Evolutionary conservation across 192 early-diverging fungal genomes (phyloP).

Genomic region (Diversispora eburnea): DNA sequence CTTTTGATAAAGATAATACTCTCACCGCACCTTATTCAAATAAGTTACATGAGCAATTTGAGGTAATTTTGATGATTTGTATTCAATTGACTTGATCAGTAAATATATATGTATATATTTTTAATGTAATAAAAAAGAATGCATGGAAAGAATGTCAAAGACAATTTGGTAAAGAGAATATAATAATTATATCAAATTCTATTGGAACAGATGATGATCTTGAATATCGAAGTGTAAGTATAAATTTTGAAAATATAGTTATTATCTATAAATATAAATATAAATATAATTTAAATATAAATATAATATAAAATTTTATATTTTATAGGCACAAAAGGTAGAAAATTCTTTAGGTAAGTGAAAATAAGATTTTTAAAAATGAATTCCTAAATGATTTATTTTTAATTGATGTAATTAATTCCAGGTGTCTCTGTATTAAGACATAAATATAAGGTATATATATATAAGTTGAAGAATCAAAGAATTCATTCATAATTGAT

Average conservation of each 20-base stretch:
- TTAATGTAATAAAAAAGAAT: constrained; percentile 32
- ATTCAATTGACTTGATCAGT: background rate
- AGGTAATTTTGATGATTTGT: constrained; percentile 32
- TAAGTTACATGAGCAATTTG: constrained; percentile 67
- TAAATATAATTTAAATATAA: background rate
- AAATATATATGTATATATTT: background rate
- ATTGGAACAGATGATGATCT: constrained; percentile 79
- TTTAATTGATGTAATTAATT: background rate
- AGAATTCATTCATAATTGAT: constrained; percentile 26
- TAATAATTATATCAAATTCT: constrained; percentile 89
- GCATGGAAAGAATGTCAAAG: constrained; percentile 66
- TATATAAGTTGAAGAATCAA: constrained; percentile 25
- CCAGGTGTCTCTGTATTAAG: constrained; percentile 58
- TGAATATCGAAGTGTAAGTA: constrained; percentile 40
- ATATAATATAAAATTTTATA: too few species aligned
- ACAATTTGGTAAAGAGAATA: constrained; percentile 55
- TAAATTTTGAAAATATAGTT: too few species aligned
- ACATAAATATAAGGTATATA: constrained; percentile 33
- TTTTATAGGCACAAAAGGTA: constrained; percentile 39
- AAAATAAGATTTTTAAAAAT: background rate
- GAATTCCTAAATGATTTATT: background rate
- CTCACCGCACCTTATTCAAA: constrained; percentile 79
- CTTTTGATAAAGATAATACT: constrained; percentile 98
- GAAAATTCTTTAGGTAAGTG: constrained; percentile 45
- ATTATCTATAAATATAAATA: too few species aligned